A percentile compares a stretch with the other conserved stretches of the same genome.
Conservation (phyloP, 306 rosid genomes). For the Vicia sativa region DNA sequence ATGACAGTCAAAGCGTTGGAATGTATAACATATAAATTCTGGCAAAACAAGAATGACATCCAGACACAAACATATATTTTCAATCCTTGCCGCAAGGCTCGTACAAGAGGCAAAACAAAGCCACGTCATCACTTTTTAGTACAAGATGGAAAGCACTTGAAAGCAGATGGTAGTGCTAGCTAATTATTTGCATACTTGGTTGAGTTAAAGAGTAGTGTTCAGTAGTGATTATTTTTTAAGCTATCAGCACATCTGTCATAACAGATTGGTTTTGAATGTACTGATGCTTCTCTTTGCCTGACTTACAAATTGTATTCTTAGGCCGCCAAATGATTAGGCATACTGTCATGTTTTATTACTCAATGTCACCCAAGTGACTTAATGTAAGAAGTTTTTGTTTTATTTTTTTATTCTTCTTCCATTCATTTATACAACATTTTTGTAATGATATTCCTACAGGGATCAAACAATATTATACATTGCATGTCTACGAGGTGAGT, state of each 20-base stretch:
- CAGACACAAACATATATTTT: constrained; percentile 32
- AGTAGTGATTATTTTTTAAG: constrained; percentile 31
- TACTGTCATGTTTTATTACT: too few species aligned
- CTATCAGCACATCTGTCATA: neutral
- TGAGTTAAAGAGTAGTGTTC: constrained; percentile 13
- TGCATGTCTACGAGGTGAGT: neutral
- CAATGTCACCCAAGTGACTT: neutral
- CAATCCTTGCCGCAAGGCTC: constrained; percentile 51
- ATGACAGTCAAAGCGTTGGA: constrained; percentile 72
- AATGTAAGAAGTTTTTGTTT: too few species aligned
- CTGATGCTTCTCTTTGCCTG: constrained; percentile 27
- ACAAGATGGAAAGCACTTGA: constrained; percentile 50
- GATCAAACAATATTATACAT: neutral
- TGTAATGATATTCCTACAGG: neutral
- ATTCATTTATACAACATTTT: neutral
- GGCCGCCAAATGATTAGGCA: constrained; percentile 5
- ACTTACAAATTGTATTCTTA: constrained; percentile 12
- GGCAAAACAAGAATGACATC: constrained; percentile 42
- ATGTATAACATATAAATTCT: constrained; percentile 61
- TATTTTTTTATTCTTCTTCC: neutral
- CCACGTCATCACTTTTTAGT: constrained; percentile 40
- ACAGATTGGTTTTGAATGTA: constrained; percentile 1
- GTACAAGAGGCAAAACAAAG: constrained; percentile 38
- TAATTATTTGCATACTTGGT: constrained; percentile 35
- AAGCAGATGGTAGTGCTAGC: constrained; percentile 42